These are phyloP conservation scores for Schwanniomyces sp. DNA, from an alignment of 805 yeast species.

Conservation along the genomic window DNA sequence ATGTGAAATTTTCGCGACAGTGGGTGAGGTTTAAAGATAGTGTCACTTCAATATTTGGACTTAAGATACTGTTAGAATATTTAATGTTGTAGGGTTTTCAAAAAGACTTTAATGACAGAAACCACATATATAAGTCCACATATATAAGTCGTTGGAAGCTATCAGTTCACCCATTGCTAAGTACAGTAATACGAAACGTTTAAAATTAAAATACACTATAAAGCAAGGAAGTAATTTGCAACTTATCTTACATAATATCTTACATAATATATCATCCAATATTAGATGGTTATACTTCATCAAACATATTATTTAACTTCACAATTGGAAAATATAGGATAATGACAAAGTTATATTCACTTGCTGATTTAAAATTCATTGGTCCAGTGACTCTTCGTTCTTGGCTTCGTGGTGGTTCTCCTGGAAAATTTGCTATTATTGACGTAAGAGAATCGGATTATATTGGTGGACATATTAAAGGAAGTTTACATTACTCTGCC, in stretches of 20 bases:
- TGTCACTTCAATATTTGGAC: too few relatives aligned
- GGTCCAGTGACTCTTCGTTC: slow-evolving; percentile 43
- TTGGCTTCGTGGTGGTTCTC: slow-evolving; percentile 43
- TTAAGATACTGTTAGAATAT: too few relatives aligned
- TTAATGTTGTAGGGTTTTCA: too few relatives aligned
- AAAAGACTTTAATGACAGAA: too few relatives aligned
- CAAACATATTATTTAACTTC: background rate
- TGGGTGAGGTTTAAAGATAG: too few relatives aligned
- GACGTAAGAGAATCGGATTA: slow-evolving; percentile 87
- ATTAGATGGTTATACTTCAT: background rate
- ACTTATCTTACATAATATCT: background rate
- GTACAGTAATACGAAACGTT: too few relatives aligned
- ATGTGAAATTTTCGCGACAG: too few relatives aligned
- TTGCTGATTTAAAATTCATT: slow-evolving; percentile 47
- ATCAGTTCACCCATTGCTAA: too few relatives aligned
- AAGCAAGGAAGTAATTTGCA: background rate
- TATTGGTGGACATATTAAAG: slow-evolving; percentile 71
- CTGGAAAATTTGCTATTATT: slow-evolving; percentile 53
- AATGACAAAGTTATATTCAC: slow-evolving; percentile 17
- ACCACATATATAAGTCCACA: too few relatives aligned
- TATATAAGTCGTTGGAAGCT: too few relatives aligned
- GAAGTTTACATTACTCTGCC: slow-evolving; percentile 58
- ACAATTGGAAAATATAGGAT: background rate
- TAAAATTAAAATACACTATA: too few relatives aligned
- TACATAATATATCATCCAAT: background rate